Conservation (phyloP, 169 alveolate species). For the Amoebophrya sp. region DNA sequence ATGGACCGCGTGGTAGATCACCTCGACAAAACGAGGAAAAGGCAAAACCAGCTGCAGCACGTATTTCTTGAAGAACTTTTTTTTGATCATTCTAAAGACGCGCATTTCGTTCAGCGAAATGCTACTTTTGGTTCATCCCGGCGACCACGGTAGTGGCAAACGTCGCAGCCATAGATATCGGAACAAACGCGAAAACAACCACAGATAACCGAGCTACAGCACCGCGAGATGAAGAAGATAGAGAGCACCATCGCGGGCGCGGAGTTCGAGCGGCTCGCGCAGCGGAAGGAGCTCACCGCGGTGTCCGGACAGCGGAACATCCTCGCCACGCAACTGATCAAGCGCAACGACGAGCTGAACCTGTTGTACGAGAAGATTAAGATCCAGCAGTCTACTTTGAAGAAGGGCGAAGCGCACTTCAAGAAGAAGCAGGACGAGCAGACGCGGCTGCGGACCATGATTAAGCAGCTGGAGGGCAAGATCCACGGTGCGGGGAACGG, state of each 20-base stretch:
- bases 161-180: too few relatives aligned
- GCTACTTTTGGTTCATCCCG: too few relatives aligned
- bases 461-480: background rate
- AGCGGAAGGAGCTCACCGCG: background rate
- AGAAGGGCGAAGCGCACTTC: conserved; percentile 68
- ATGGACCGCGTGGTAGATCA: background rate
- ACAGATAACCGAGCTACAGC: conserved; percentile 20
- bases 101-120: too few relatives aligned
- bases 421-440: background rate
- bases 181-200: too few relatives aligned
- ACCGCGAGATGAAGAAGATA: conserved; percentile 21
- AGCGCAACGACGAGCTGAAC: conserved; percentile 78
- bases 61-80: background rate
- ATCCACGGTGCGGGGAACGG: background rate
- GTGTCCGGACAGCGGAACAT: conserved; percentile 61
- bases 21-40: background rate
- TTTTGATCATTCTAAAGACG: too few relatives aligned
- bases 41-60: background rate
- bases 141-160: too few relatives aligned
- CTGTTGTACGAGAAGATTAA: conserved; percentile 77
- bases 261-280: conserved; percentile 12
- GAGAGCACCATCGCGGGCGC: background rate
- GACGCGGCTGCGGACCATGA: background rate
- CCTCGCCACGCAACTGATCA: conserved; percentile 73
- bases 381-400: conserved; percentile 69